These are phyloP conservation scores for Cicer bijugum DNA, from an alignment of 306 rosid species.

Conservation along the genomic window DNA sequence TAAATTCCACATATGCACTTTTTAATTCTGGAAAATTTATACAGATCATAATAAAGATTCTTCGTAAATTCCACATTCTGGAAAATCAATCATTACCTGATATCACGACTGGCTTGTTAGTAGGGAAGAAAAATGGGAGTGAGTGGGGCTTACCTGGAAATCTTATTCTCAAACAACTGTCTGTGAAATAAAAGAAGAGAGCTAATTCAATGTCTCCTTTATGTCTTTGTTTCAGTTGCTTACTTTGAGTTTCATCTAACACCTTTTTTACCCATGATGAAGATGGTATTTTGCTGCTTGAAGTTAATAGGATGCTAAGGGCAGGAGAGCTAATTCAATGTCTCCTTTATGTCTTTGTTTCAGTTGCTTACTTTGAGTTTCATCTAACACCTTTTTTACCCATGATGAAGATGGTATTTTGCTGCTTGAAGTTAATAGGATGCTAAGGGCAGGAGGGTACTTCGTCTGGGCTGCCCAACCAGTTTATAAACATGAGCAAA, in stretches of 20 bases:
- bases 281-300: constrained; percentile 93
- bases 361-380: constrained; percentile 35
- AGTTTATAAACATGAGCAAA: constrained; percentile 91
- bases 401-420: constrained; percentile 81
- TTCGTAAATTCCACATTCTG: constrained; percentile 10
- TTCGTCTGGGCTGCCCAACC: constrained; percentile 99
- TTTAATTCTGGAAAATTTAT: constrained; percentile 2
- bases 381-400: constrained; percentile 40
- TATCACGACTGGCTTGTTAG: constrained; percentile 27
- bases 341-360: constrained; percentile 9
- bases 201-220: constrained; percentile 21
- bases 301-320: constrained; percentile 91
- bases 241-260: constrained; percentile 43
- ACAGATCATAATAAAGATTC: constrained; percentile 15
- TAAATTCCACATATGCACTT: constrained; percentile 15
- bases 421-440: constrained; percentile 89
- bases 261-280: constrained; percentile 47
- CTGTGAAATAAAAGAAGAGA: constrained; percentile 18
- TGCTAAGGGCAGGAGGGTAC: constrained; percentile 95
- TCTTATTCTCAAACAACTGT: constrained; percentile 10
- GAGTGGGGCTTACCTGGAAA: background rate
- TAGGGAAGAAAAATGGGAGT: background rate
- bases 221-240: constrained; percentile 5
- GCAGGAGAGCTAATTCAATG: constrained; percentile 69
- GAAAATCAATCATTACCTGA: constrained; percentile 23